Evolutionary conservation across 768 basidiomycete species (phyloP), one percentile per base, ranked within the genome.

Genomic region (Xerocomus spinulosus): DNA sequence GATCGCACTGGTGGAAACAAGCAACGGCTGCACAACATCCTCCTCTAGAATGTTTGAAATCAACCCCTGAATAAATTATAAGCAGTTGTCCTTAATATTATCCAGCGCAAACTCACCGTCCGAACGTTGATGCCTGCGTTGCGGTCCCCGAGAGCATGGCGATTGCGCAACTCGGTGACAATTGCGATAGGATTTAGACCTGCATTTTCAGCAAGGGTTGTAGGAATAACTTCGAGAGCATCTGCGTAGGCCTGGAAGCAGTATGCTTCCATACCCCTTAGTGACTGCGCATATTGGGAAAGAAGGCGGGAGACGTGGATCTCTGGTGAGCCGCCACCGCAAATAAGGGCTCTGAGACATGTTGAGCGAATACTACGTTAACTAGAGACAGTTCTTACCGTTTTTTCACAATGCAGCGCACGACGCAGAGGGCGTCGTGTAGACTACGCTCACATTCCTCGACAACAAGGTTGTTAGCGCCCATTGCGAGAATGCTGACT

Each of bases 221-320:
- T 95, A 4, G 96, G 96, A 52, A 99, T 98, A 53, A 98, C 89
- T 68, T 98, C 96, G 41, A 99, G 78, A 2, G 96, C 93, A 60
- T 98, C 95, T 24, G 96, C 94, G 62, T 92, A 99, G 4, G 93
- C 94, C 60, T 96, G 91, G 83, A 97, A 96, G 69, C 96, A 98
- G 69, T 97, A 98, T 9, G 95, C 91, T 68, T 98, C 94, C 87
- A 97, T 97, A 41, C 96, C 95, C 68, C 87, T 95, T 51, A 98
- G 77, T 1, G 92, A 87, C 56, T 95, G 92, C 2, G 93, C 83
- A 58, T 95, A 81, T 67, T 96, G 90, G 1, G 91, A 85, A 40
- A 99, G 77, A 57, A 88, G 73, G 42, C 94, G 83, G 10, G 96
- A 98, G 35, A 95, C 88, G 63, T 98, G 92, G 55, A 98, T 97